Base-by-base conservation (phyloP, 2,329 filamentous ascomycete species). In the Herpotrichia juniperi region DNA sequence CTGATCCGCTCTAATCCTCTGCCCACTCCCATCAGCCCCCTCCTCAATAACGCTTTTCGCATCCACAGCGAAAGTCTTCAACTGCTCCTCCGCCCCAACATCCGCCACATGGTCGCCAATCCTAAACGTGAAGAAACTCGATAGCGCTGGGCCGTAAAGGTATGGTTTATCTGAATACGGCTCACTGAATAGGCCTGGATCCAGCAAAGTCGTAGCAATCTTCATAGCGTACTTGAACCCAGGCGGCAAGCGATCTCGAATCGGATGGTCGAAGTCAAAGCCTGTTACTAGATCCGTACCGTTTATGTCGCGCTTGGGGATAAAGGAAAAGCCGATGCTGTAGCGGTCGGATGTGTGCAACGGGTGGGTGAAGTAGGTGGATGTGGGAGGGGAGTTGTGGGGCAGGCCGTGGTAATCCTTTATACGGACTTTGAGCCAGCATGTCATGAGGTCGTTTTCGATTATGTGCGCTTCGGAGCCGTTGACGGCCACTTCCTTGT, bases 1-100 rank as follows among this genome's bases (percentile, higher is more conserved):
- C 1, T 65, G 56, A 5, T 52, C 52, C 11, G 64, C 47, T 16
- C 77, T 58, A n/a, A 71, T 59, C 6, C 53, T 42, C 9, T 60
- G 40, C 0, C 77, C 77, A 9, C 65, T 67, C 2, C 75, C 75
- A 30, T 74, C 68, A 7, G 68, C 74, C 8, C 72, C 71, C 40
- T 78, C 78, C 54, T 78, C 74, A 5, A 71, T 62, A 12, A 78
- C 67, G 12, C 68, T 67, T 0, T 62, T 48, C 0, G 59, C 55
- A 9, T 71, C 64, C 5, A 52, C 26, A 8, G 61, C 56, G 1
- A 68, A 46, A 1, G 28, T 51, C 31, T 56, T 45, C 8, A 73
- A 37, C 35, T 73, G 69, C n/a, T 66, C 48, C 8, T 65, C 56
- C 6, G 51, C 56, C 12, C 58, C 31, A 0, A 58, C 47, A 7